A percentile compares a stretch with the other conserved stretches of the same genome.
These are phyloP conservation scores for Crithidia mellificae DNA, from an alignment of 208 protist genomes.

Conservation along the genomic window DNA sequence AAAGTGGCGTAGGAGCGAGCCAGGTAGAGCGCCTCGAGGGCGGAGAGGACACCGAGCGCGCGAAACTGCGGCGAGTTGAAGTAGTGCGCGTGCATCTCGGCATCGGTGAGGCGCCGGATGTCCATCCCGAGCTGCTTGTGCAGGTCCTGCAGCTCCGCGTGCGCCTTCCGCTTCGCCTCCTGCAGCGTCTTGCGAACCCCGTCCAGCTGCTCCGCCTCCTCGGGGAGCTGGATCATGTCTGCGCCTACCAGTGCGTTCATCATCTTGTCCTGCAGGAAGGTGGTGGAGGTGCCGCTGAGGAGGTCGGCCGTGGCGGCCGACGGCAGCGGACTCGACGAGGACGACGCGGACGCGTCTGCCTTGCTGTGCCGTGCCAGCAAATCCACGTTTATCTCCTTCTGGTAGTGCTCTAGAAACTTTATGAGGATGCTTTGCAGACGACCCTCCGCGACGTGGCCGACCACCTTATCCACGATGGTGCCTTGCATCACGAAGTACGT, in stretches of 20 bases:
- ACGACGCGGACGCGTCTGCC: background rate
- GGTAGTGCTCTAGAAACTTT: conserved; percentile 87
- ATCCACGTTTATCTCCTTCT: conserved; percentile 85
- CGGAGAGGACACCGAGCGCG: conserved; percentile 56
- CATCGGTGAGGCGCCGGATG: conserved; percentile 61
- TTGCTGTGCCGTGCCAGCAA: conserved; percentile 47
- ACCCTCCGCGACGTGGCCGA: conserved; percentile 52
- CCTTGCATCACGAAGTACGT: conserved; percentile 91
- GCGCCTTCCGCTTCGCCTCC: conserved; percentile 80
- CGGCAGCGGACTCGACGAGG: conserved; percentile 43
- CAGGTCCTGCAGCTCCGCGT: conserved; percentile 70
- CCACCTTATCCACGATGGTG: conserved; percentile 85
- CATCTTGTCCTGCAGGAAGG: conserved; percentile 77
- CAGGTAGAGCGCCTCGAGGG: conserved; percentile 76
- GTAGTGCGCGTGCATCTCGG: conserved; percentile 66
- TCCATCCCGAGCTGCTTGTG: conserved; percentile 73
- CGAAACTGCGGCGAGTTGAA: conserved; percentile 69
- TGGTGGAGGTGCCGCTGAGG: conserved; percentile 66
- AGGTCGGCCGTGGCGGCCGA: conserved; percentile 72
- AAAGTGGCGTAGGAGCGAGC: conserved; percentile 72
- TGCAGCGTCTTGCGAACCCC: conserved; percentile 77
- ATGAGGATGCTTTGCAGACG: conserved; percentile 72
- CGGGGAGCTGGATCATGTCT: conserved; percentile 77
- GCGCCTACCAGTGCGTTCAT: conserved; percentile 63
- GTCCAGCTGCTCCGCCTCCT: conserved; percentile 77